phyloP scores from a whole-genome alignment of 169 alveolate genomes.

The Plasmodium coatneyi region DNA sequence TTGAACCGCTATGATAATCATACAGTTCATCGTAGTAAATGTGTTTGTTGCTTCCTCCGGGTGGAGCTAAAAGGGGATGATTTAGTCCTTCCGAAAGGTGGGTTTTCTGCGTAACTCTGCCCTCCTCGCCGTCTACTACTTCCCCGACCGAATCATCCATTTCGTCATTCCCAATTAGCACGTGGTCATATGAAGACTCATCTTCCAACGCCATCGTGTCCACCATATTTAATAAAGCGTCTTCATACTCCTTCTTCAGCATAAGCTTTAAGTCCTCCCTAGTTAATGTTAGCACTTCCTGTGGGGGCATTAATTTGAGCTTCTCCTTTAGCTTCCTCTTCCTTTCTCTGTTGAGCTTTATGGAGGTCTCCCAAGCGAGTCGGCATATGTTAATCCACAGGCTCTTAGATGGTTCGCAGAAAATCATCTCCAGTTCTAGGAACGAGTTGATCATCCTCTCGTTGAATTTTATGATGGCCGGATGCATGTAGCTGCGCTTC shows the following conservation, averaged over 20 bases:
- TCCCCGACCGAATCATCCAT: background rate
- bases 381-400: slow-evolving; percentile 83
- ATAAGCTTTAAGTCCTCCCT: slow-evolving; percentile 49
- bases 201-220: slow-evolving; percentile 46
- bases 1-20: background rate
- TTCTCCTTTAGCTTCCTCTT: slow-evolving; percentile 59
- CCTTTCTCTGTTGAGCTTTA: slow-evolving; percentile 67
- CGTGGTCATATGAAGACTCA: slow-evolving; percentile 24
- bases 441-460: slow-evolving; percentile 83
- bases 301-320: slow-evolving; percentile 40
- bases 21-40: background rate
- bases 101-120: background rate
- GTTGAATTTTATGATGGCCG: slow-evolving; percentile 85
- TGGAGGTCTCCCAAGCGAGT: slow-evolving; percentile 82
- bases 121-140: background rate
- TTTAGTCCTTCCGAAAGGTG: background rate
- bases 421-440: slow-evolving; percentile 83
- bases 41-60: background rate
- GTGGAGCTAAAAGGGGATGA: background rate
- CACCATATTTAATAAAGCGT: slow-evolving; percentile 31
- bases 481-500: slow-evolving; percentile 86
- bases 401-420: slow-evolving; percentile 83
- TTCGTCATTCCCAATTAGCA: slow-evolving; percentile 17
- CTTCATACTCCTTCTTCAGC: slow-evolving; percentile 63
- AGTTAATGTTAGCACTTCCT: slow-evolving; percentile 61